Conservation (phyloP, 768 basidiomycete species). For the Filobasidium wieringae region DNA sequence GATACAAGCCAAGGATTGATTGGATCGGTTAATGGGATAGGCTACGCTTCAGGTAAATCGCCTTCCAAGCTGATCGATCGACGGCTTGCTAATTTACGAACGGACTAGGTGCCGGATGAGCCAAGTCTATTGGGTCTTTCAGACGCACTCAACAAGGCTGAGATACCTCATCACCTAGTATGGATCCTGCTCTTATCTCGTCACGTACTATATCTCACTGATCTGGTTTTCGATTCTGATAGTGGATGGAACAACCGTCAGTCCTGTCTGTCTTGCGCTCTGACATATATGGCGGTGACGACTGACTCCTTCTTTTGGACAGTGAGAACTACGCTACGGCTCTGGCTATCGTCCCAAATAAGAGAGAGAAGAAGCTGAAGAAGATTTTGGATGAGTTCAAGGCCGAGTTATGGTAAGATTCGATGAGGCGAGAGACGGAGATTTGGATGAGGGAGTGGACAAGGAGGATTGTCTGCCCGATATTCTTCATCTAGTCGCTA, state of each 20-base stretch:
- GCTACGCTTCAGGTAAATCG: too few species aligned
- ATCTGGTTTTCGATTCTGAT: neutral
- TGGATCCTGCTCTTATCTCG: neutral
- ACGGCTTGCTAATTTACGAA: too few species aligned
- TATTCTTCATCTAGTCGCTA: too few species aligned
- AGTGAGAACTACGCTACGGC: slow-evolving; percentile 37
- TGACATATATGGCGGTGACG: too few species aligned
- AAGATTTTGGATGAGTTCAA: slow-evolving; percentile 27
- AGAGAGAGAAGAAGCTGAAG: slow-evolving; percentile 30
- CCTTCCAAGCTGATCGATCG: too few species aligned
- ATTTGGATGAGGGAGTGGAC: too few species aligned
- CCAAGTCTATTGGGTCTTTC: slow-evolving; percentile 11
- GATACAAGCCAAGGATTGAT: too few species aligned
- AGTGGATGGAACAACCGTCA: slow-evolving; percentile 39
- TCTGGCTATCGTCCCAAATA: slow-evolving; percentile 37
- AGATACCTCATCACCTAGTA: slow-evolving; percentile 28
- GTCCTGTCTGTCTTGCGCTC: neutral
- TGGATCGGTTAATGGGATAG: too few species aligned
- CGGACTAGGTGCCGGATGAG: slow-evolving; percentile 20
- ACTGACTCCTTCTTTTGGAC: neutral
- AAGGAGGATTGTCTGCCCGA: too few species aligned
- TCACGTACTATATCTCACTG: neutral
- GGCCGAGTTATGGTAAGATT: slow-evolving; percentile 24
- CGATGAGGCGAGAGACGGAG: too few species aligned
- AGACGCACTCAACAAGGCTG: slow-evolving; percentile 16